phyloP scores from a whole-genome alignment of 2,329 filamentous ascomycete species.

The Albophoma yamanashiensis region DNA sequence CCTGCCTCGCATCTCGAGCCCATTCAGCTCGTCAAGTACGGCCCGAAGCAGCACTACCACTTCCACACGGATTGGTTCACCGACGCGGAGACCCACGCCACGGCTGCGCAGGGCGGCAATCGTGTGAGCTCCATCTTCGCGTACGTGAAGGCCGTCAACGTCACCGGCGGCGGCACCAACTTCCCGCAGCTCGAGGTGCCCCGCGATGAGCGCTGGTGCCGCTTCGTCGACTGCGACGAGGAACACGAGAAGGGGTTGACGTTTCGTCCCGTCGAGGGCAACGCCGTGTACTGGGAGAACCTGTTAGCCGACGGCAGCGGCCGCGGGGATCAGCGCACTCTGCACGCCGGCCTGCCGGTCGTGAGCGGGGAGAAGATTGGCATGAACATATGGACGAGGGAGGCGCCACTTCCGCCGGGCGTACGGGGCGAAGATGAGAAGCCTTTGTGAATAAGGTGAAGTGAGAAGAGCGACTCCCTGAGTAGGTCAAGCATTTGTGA shows the following conservation, averaged over 20 bases:
- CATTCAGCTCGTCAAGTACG: slow-evolving; percentile 37
- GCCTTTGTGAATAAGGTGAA: background rate
- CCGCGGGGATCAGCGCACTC: slow-evolving; percentile 28
- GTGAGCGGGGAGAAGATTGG: slow-evolving; percentile 35
- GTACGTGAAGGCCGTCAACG: slow-evolving; percentile 30
- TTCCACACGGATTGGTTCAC: slow-evolving; percentile 43
- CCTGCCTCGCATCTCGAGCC: slow-evolving; percentile 29
- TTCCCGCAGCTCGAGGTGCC: slow-evolving; percentile 32
- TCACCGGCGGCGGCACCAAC: slow-evolving; percentile 36
- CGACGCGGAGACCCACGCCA: slow-evolving; percentile 21
- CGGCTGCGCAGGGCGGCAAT: slow-evolving; percentile 30
- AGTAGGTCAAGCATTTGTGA: background rate
- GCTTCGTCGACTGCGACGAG: slow-evolving; percentile 36
- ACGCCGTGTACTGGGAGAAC: slow-evolving; percentile 39
- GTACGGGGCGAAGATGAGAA: slow-evolving; percentile 1
- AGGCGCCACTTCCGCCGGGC: slow-evolving; percentile 24
- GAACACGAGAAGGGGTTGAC: slow-evolving; percentile 35
- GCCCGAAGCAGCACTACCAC: slow-evolving; percentile 31
- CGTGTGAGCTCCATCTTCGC: slow-evolving; percentile 35
- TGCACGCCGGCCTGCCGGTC: slow-evolving; percentile 37
- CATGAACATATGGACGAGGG: slow-evolving; percentile 42
- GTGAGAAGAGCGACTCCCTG: background rate
- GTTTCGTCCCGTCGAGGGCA: slow-evolving; percentile 34
- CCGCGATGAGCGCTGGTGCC: slow-evolving; percentile 27
- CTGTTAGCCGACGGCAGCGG: slow-evolving; percentile 21